A percentile compares a stretch with the other conserved stretches of the same genome.
Evolutionary conservation across 805 yeast species (phyloP).

Genomic region (Zygosaccharomyces gambellarensis): DNA sequence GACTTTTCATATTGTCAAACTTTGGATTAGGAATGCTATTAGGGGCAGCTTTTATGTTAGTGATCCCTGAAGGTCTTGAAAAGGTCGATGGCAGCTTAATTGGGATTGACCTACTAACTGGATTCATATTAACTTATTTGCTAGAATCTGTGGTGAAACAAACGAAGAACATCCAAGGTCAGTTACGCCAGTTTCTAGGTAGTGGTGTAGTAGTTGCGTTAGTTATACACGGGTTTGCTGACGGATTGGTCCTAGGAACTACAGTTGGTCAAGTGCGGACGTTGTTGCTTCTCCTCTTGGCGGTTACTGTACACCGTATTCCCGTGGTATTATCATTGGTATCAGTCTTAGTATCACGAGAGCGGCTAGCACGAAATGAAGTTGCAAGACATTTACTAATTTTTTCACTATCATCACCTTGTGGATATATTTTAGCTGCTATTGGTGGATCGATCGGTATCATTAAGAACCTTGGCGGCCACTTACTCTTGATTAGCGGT

Average conservation of each 20-base stretch:
- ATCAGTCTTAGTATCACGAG: slow-evolving; percentile 43
- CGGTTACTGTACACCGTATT: slow-evolving; percentile 57
- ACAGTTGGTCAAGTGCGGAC: slow-evolving; percentile 40
- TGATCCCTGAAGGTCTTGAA: slow-evolving; percentile 53
- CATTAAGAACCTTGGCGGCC: slow-evolving; percentile 27
- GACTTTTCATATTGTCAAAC: slow-evolving; percentile 39
- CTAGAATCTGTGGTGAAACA: slow-evolving; percentile 20
- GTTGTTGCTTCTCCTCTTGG: slow-evolving; percentile 44
- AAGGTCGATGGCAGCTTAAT: slow-evolving; percentile 30
- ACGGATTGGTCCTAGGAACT: slow-evolving; percentile 61
- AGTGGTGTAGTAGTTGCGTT: slow-evolving; percentile 55
- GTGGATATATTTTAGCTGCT: slow-evolving; percentile 30
- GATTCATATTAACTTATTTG: slow-evolving; percentile 46
- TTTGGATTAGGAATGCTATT: slow-evolving; percentile 53
- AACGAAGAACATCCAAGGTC: slow-evolving; percentile 22
- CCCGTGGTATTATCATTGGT: slow-evolving; percentile 61
- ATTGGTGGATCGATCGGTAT: neutral
- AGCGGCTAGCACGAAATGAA: slow-evolving; percentile 36
- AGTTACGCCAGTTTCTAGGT: slow-evolving; percentile 31
- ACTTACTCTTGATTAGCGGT: slow-evolving; percentile 33
- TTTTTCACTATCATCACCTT: slow-evolving; percentile 34
- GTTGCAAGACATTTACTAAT: slow-evolving; percentile 44
- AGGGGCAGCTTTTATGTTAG: slow-evolving; percentile 50
- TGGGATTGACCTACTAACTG: slow-evolving; percentile 46
- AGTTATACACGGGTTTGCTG: slow-evolving; percentile 55